Conservation (phyloP, 2,329 filamentous ascomycete species). For the Trichoderma lentiforme region DNA sequence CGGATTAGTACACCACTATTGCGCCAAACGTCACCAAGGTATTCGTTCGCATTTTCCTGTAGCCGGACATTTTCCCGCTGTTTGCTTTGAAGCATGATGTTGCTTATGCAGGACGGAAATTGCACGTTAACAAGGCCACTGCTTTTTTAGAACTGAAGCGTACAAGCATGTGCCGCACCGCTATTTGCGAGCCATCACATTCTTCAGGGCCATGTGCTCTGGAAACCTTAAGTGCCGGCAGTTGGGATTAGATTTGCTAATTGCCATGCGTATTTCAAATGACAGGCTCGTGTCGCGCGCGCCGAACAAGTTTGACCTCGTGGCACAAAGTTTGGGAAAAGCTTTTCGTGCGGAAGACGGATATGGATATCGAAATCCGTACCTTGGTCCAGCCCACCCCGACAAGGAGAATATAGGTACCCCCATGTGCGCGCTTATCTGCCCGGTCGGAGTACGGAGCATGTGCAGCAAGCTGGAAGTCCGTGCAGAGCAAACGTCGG, state of each 20-base stretch:
- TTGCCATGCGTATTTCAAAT: neutral
- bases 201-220: neutral
- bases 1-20: neutral
- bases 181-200: neutral
- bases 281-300: neutral
- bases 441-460: neutral
- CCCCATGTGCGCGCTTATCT: conserved; percentile 13
- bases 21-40: neutral
- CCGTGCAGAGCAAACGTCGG: neutral
- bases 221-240: neutral
- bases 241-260: neutral
- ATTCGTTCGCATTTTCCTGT: neutral
- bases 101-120: neutral
- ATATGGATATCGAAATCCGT: neutral
- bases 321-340: neutral
- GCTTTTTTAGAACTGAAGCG: neutral
- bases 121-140: neutral
- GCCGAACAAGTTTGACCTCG: neutral
- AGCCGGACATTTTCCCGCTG: neutral
- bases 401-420: neutral
- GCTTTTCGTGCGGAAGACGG: neutral
- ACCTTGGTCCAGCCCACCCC: neutral
- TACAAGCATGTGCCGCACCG: neutral
- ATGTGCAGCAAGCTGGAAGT: neutral
- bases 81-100: neutral